Percentiles rank a stretch among this genome's conserved stretches.
Evolutionary conservation across 2,329 filamentous ascomycete genomes (phyloP).

Genomic region (Aciculosporium take): DNA sequence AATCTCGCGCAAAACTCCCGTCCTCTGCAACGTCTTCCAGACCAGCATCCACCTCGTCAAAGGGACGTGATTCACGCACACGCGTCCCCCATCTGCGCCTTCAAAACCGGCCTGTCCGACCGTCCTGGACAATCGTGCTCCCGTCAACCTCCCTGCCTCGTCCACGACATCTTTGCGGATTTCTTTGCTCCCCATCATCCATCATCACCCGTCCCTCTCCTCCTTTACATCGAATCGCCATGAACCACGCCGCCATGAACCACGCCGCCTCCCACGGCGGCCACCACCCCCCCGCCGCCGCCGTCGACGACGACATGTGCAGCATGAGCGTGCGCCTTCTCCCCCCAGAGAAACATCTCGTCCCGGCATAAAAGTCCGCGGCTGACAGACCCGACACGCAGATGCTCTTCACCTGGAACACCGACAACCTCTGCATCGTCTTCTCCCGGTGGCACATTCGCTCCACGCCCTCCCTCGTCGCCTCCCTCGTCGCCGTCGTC

Average conservation of each 20-base stretch:
- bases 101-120: too few relatives aligned
- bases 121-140: too few relatives aligned
- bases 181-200: too few relatives aligned
- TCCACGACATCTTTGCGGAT: too few relatives aligned
- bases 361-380: neutral
- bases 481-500: conserved; percentile 72
- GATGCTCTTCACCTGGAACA: conserved; percentile 99
- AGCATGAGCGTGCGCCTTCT: conserved; percentile 62
- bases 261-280: conserved; percentile 27
- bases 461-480: conserved; percentile 56
- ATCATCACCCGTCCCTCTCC: conserved; percentile 23
- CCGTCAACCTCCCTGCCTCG: too few relatives aligned
- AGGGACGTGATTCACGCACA: too few relatives aligned
- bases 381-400: conserved; percentile 20
- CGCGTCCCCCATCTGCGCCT: too few relatives aligned
- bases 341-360: too few relatives aligned
- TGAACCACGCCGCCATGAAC: conserved; percentile 23
- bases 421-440: conserved; percentile 86
- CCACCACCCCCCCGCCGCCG: too few relatives aligned
- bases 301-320: conserved; percentile 53
- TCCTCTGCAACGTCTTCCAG: too few relatives aligned
- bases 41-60: too few relatives aligned
- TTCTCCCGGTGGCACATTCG: conserved; percentile 84
- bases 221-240: too few relatives aligned
- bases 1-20: neutral